Base-by-base conservation (phyloP, 2,329 filamentous ascomycete species). In the Ophiostoma populinum region DNA sequence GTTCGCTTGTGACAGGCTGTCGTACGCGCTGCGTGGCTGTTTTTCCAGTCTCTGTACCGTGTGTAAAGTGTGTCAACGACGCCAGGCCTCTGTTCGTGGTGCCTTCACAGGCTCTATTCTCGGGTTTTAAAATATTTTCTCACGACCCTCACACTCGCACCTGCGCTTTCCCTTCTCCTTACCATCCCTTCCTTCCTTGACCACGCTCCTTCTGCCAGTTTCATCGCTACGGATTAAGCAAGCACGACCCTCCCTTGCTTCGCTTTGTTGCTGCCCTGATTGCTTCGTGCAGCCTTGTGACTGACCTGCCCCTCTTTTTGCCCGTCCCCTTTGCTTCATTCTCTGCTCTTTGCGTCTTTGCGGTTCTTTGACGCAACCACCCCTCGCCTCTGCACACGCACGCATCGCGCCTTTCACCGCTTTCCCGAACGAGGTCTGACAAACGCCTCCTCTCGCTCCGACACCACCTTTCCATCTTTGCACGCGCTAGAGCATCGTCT, bases 221-320 rank as follows among this genome's bases (percentile, higher is more conserved):
- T n/a, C n/a, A n/a, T n/a, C n/a, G n/a, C n/a, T n/a, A n/a, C n/a
- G n/a, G n/a, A n/a, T n/a, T n/a, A n/a, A n/a, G n/a, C n/a, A n/a
- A n/a, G n/a, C n/a, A n/a, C n/a, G n/a, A 15, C 9, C 20, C 25
- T 22, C 19, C 25, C 20, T 20, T 15, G 18, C 33, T 27, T 26
- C 29, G 19, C 30, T n/a, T n/a, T n/a, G n/a, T n/a, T n/a, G n/a
- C n/a, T n/a, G n/a, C n/a, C n/a, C n/a, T n/a, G n/a, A n/a, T n/a
- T n/a, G 21, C 30, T 32, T 10, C 21, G 9, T 13, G 21, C 30
- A 32, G 30, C 30, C 30, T 32, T 32, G 30, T 32, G 30, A 32
- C 30, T 32, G n/a, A n/a, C n/a, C n/a, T n/a, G 30, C 30, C 30
- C 30, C 30, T 24, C 30, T 24, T n/a, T 21, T 19, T 21, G 2